Evolutionary conservation across 2,329 filamentous ascomycete species (phyloP), one percentile per base, ranked within the genome.

Genomic region (Fusarium nurragi): DNA sequence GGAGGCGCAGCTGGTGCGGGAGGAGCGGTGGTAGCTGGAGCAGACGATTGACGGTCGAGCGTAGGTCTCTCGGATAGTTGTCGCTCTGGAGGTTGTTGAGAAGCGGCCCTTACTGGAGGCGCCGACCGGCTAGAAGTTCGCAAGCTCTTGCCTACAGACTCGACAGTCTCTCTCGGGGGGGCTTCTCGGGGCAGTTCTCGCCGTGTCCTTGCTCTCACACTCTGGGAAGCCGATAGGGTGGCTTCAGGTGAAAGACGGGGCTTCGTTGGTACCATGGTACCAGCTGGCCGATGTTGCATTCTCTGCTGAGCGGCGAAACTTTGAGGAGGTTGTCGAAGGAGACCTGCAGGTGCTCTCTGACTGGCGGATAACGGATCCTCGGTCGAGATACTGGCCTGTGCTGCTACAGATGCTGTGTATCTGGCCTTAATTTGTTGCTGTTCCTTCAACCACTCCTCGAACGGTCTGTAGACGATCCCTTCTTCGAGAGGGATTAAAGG

Each of bases 251-350:
- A 51, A 39, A 71, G 52, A 28, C 70, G 75, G 8, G 74, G 48
- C 37, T 62, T 77, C 16, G 70, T 50, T 16, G 69, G 45, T n/a
- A 65, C 45, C 16, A 71, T 40, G 19, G 64, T 48, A 11, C 71
- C 60, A 5, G 73, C 58, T 7, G 84, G 81, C 55, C 80, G 81
- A 65, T 80, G 80, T 61, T 87, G 86, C 22, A 86, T 84, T 65
- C 87, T 78, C 67, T 90, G 87, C 66, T 90, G 87, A 5, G 87
- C 87, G 13, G 87, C 87, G 73, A 89, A 90, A 71, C 87, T 90
- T 71, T 89, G 87, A 11, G 86, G 85, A 4, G 82, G 85, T 32
- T 81, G 83, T 32, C 82, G 80, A 21, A 87, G 73, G 6, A 86
- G 75, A 6, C 80, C 80, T 0, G 79, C 75, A 0, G 79, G 76